Base-by-base conservation (phyloP, 768 basidiomycete genomes). In the Trametes coccinea region DNA sequence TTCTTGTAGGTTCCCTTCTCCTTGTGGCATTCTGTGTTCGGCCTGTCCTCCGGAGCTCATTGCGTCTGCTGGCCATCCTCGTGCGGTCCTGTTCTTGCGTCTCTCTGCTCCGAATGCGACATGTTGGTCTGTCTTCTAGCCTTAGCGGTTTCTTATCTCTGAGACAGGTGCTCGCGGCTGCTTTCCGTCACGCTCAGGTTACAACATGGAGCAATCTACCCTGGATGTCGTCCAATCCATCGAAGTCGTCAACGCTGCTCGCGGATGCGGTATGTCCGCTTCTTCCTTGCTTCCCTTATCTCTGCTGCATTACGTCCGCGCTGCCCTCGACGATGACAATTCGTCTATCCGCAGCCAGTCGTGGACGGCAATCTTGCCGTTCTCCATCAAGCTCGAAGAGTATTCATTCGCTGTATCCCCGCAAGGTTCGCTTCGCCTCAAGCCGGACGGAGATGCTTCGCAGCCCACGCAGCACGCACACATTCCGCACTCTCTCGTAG, bases 221-320 rank as follows among this genome's bases (percentile, higher is more conserved):
- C 22, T 22, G 22, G 22, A 22, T 30, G 48, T 45, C n/a, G 43
- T 48, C 31, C 57, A 22, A 11, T 52, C 48, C 31, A 31, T 33
- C 49, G 57, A 51, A 52, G 2, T 30, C n/a, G 39, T 13, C 31
- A 39, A 30, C 39, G 33, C 44, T 17, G 29, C 44, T n/a, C 34
- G 44, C 40, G 29, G 13, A 44, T 3, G 27, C 11, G 40, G 54
- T 56, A 22, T 22, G 37, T 46, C 51, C 44, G 43, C 49, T 56
- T 52, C 50, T 56, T 43, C n/a, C 29, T 13, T 33, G 51, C 27
- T 13, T 45, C 39, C 34, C 56, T 50, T 58, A 46, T 54, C 45
- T 43, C 50, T 57, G 1, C 52, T 3, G 29, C 45, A 39, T 62
- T 62, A 62, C 61, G 61, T 62, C 50, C 27, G 10, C n/a, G 9